These are phyloP conservation scores for Canavalia gladiata DNA, from an alignment of 306 rosid genomes.

Conservation along the genomic window DNA sequence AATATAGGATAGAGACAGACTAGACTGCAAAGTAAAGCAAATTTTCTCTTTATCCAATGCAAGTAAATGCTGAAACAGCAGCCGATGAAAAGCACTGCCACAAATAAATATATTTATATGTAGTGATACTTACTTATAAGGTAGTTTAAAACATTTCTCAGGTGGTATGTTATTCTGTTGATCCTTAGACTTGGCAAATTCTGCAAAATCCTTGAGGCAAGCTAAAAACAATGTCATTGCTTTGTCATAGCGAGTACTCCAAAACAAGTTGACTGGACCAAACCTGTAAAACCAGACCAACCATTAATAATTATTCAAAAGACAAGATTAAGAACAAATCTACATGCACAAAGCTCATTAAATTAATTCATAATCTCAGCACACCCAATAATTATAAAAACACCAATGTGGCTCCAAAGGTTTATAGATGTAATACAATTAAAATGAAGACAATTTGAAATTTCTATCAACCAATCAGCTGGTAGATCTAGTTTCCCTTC, in stretches of 20 bases:
- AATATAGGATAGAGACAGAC: too few relatives aligned
- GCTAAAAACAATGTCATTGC: conserved; percentile 91
- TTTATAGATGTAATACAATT: background rate
- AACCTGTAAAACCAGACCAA: conserved; percentile 62
- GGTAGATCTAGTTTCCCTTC: conserved; percentile 38
- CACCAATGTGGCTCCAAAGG: background rate
- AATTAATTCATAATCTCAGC: conserved; percentile 15
- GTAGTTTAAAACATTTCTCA: conserved; percentile 89
- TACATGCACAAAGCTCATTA: conserved; percentile 34
- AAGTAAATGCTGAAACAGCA: background rate
- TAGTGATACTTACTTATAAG: conserved; percentile 83
- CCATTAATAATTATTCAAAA: conserved; percentile 24
- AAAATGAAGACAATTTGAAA: conserved; percentile 19
- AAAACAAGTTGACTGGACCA: conserved; percentile 97
- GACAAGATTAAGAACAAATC: conserved; percentile 39
- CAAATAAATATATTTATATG: background rate
- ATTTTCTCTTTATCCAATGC: background rate
- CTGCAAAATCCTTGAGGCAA: conserved; percentile 94
- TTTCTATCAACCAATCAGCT: conserved; percentile 33
- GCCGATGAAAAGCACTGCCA: conserved; percentile 23
- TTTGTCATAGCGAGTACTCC: conserved; percentile 98
- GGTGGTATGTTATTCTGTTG: conserved; percentile 93
- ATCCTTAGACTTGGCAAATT: conserved; percentile 89
- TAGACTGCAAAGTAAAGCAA: background rate
- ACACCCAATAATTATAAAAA: conserved; percentile 1